Percentiles rank a stretch among this genome's conserved stretches.
These are phyloP conservation scores for Aspergillus campestris DNA, from an alignment of 495 filamentous ascomycete genomes.

Conservation along the genomic window DNA sequence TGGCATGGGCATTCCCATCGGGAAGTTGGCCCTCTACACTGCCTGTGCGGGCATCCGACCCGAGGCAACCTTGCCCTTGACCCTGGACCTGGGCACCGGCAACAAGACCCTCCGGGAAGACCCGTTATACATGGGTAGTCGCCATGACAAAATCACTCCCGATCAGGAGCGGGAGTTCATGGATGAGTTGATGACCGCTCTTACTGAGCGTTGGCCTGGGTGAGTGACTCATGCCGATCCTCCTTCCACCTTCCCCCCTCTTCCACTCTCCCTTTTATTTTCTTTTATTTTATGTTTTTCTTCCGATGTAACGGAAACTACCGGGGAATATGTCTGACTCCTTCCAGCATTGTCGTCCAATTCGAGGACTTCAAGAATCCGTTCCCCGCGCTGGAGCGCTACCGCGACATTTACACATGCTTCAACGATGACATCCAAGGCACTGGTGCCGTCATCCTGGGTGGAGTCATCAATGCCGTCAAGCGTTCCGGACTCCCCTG, in stretches of 20 bases:
- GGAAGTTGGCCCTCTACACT: constrained; percentile 88
- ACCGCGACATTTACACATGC: constrained; percentile 78
- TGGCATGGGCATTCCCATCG: constrained; percentile 96
- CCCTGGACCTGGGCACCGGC: constrained; percentile 82
- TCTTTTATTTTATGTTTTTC: background rate
- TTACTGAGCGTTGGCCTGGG: constrained; percentile 78
- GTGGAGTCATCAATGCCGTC: constrained; percentile 89
- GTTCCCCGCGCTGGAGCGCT: constrained; percentile 86
- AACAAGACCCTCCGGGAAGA: constrained; percentile 85
- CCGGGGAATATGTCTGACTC: constrained; percentile 5
- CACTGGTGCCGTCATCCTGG: constrained; percentile 91
- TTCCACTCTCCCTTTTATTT: background rate
- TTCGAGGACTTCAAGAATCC: constrained; percentile 99
- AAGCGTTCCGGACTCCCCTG: constrained; percentile 78
- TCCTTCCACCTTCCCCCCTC: background rate
- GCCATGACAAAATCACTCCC: constrained; percentile 68
- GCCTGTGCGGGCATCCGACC: constrained; percentile 96
- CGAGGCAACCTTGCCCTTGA: constrained; percentile 82
- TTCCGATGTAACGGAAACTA: constrained; percentile 15
- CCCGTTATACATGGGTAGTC: constrained; percentile 87
- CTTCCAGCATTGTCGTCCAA: constrained; percentile 77
- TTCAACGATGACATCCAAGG: constrained; percentile 99
- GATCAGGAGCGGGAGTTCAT: constrained; percentile 87
- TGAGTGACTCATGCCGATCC: constrained; percentile 29
- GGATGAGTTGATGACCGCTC: constrained; percentile 94